Base-by-base conservation (phyloP, 306 rosid species). In the Astragalus membranaceus region DNA sequence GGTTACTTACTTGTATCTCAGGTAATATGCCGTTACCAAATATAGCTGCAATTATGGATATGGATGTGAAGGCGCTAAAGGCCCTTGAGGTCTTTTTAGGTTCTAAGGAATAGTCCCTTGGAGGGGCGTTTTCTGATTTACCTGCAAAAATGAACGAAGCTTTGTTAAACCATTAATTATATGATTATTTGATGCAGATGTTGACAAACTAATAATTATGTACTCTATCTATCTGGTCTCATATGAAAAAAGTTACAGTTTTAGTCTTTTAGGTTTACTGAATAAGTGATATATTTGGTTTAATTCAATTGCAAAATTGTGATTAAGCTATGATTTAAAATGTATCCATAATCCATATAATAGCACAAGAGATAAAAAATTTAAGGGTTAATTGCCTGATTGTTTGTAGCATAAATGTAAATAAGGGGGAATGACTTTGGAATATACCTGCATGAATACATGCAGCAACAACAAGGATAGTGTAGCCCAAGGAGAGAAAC, bases 1-100 rank as follows among this genome's bases (percentile, higher is more conserved):
- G 41, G 5, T 67, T 88, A 89, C 96, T 72, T 92, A 90, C 98
- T 77, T 93, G 98, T 75, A 94, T 94, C 79, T 94, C 98, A 5
- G 98, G 98, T 7, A 94, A 86, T 63, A 94, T 94, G 52, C 98
- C 98, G 48, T 87, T 94, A 67, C 98, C 98, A 67, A 84, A 94
- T 63, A 94, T 88, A 63, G 98, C 83, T 67, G 98, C 98, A 17
- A 94, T 15, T 64, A 94, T 94, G 32, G 98, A 90, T 67, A 94
- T 87, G 61, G 98, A 83, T 32, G 92, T 83, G 90, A 94, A 94
- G 83, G 97, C 96, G 53, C 74, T 85, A 79, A 88, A 90, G 46
- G 63, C 88, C 85, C 87, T 82, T 9, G 76, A 44, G 0, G 92
- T 81, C 5, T 60, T 42, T 23, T 79, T 72, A 17, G 90, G 50